Evolutionary conservation across 768 basidiomycete species (phyloP), one percentile per base, ranked within the genome.

Genomic region (Agaricus blazei): DNA sequence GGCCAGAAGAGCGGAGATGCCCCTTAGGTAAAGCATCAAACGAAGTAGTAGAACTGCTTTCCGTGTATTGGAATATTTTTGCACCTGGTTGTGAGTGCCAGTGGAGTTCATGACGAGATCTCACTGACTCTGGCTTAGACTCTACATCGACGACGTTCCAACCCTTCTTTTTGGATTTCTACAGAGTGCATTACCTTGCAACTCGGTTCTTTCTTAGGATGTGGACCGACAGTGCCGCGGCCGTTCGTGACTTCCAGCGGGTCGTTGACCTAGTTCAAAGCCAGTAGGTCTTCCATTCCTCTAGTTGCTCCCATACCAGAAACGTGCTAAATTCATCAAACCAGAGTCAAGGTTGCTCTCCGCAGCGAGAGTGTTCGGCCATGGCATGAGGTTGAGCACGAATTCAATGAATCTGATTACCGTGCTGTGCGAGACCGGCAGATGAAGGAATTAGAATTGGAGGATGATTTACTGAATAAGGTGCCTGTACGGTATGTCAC

Each of bases 171-270:
- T 77, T 95, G 59, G 89, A 90, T 61, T 90, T 94, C 64, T 78
- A 81, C 65, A 84, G 79, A 59, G 85, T 93, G 4, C 93, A 97
- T 68, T 74, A 79, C 9, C 72, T 93, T n/a, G 88, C 88, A 4
- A 83, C 86, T 3, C 81, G 82, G 45, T 94, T 95, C 74, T 95
- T 95, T 70, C 72, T 92, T n/a, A 81, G 90, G 34, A 93, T 96
- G 84, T 96, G 91, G 92, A 81, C 78, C 61, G 93, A 96, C 66
- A 90, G 88, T 63, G 85, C 87, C 11, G 88, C 93, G 1, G 83
- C 87, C 3, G 64, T 68, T 11, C 84, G 76, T 19, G 93, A 96
- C 69, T 92, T 93, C 60, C 75, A 79, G 36, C 84, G 94, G 9
- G 84, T 96, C 9, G 80, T 81, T 34, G 87, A 84, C 5, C 74